Evolutionary conservation across 2,329 filamentous ascomycete genomes (phyloP).

Genomic region (Polytolypa hystricis): DNA sequence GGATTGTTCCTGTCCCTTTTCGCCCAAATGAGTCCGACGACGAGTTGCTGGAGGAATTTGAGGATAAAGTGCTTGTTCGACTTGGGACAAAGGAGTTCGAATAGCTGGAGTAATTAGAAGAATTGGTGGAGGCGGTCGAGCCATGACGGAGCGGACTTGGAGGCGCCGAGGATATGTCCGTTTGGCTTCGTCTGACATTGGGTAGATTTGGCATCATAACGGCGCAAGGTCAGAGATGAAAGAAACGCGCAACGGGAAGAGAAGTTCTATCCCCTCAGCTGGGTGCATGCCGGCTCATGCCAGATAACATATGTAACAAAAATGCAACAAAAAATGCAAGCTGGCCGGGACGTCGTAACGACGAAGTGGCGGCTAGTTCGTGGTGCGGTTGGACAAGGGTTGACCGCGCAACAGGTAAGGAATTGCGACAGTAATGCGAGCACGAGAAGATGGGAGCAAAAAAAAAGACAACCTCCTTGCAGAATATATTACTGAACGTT

Average conservation of each 20-base stretch:
- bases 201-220: slow-evolving; percentile 31
- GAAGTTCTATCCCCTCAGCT: slow-evolving; percentile 20
- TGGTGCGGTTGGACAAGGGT: too few relatives aligned
- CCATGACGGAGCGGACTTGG: slow-evolving; percentile 42
- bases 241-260: slow-evolving; percentile 19
- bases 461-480: too few relatives aligned
- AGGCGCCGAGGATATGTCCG: slow-evolving; percentile 29
- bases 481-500: too few relatives aligned
- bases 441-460: too few relatives aligned
- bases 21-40: slow-evolving; percentile 33
- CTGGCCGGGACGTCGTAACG: background rate
- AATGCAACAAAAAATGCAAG: too few relatives aligned
- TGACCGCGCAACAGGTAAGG: too few relatives aligned
- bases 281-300: slow-evolving; percentile 30
- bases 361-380: background rate
- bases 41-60: slow-evolving; percentile 48
- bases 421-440: too few relatives aligned
- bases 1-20: slow-evolving; percentile 24
- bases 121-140: slow-evolving; percentile 45
- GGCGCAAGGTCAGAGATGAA: slow-evolving; percentile 18
- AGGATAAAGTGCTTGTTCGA: slow-evolving; percentile 60
- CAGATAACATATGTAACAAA: too few relatives aligned
- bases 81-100: slow-evolving; percentile 42
- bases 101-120: slow-evolving; percentile 40
- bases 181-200: slow-evolving; percentile 27